Evolutionary conservation across 2,329 filamentous ascomycete species (phyloP), one percentile per base, ranked within the genome.

Genomic region (Cladophialophora yegresii): DNA sequence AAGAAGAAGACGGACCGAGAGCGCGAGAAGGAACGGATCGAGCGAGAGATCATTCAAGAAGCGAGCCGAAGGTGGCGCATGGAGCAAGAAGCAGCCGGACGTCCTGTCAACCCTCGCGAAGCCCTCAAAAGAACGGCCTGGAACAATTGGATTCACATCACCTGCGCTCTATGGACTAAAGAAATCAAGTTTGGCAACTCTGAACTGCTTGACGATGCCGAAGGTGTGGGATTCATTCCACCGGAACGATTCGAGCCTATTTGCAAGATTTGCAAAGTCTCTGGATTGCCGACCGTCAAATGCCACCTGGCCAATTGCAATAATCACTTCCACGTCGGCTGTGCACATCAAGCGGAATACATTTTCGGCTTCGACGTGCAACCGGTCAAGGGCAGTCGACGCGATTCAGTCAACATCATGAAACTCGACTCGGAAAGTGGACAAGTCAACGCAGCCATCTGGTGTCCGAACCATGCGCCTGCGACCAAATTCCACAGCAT

Each of bases 131-230:
- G 91, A 55, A 99, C 95, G 0, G 91, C 90, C 3, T 92, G 96
- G 75, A 98, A 98, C 78, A 98, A 98, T 73, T 99, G 95, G 95
- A 91, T 97, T 16, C 95, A 99, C 75, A 92, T 98, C 30, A 89
- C 89, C 43, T 99, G 95, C 74, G 93, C 95, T 1, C 82, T 96
- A 20, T 98, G 91, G 87, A 93, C 90, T 10, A 88, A 92, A 0
- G 95, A 99, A 77, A 89, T 96, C 72, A 95, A 93, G 73, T 99
- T 97, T 76, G 93, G 90, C 67, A 91, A 91, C 71, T 89, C 92
- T 20, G 87, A 88, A 72, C 87, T 89, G 20, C 80, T 99, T 36
- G 90, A 92, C 71, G 89, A 92, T 33, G 92, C 91, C 1, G 95
- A 99, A 78, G 93, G 93, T 22, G 92, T 99, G 68, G 89, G 90